A percentile compares a stretch with the other conserved stretches of the same genome.
Evolutionary conservation across 2,329 filamentous ascomycete species (phyloP).

Genomic region (Fusarium pilosicola): DNA sequence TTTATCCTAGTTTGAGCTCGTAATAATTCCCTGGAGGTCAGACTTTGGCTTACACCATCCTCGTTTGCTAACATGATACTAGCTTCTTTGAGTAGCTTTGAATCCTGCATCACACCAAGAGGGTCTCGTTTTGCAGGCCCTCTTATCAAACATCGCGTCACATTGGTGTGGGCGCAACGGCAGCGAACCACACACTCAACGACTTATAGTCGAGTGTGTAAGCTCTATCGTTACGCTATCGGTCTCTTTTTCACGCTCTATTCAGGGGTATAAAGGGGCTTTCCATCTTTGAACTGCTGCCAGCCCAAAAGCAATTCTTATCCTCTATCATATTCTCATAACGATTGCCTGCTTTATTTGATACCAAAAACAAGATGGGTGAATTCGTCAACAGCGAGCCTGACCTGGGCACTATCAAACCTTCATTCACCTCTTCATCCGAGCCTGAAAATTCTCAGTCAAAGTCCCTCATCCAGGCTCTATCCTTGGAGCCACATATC

Average conservation of each 20-base stretch:
- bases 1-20: neutral
- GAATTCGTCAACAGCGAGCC: slow-evolving; percentile 5
- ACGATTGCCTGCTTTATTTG: neutral
- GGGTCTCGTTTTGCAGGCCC: neutral
- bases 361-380: slow-evolving; percentile 18
- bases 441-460: slow-evolving; percentile 28
- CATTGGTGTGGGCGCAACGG: neutral
- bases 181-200: neutral
- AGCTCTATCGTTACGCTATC: neutral
- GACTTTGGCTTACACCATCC: slow-evolving; percentile 27
- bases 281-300: neutral
- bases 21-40: slow-evolving; percentile 1
- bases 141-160: neutral
- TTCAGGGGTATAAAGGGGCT: slow-evolving; percentile 10
- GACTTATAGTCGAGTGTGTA: neutral
- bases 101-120: neutral
- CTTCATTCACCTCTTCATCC: slow-evolving; percentile 26
- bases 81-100: slow-evolving; percentile 14
- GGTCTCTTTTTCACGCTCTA: slow-evolving; percentile 1
- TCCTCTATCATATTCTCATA: neutral
- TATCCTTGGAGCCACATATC: slow-evolving; percentile 64
- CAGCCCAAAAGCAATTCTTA: neutral
- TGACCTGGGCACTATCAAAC: slow-evolving; percentile 26
- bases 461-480: slow-evolving; percentile 46
- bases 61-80: slow-evolving; percentile 11